Base-by-base conservation (phyloP, 805 yeast species). In the Brettanomyces sp. region DNA sequence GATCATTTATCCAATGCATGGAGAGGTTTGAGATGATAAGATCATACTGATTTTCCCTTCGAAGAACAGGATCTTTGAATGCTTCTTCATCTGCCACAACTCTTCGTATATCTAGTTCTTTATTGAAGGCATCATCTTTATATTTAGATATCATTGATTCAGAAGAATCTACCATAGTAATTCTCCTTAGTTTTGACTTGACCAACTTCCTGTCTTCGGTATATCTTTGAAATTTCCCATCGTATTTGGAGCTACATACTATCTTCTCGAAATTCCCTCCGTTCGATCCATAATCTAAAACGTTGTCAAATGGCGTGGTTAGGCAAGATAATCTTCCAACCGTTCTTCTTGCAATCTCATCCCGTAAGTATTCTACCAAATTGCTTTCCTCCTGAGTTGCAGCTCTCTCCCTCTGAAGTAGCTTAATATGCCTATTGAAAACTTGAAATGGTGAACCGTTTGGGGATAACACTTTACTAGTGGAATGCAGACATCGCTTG, bases 1-100 rank as follows among this genome's bases (percentile, higher is more conserved):
- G 70, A 54, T 87, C 90, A 56, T 87, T 87, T 48, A 85, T 79
- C 95, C 95, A 87, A 61, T 87, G 95, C 58, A 87, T 58, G 22
- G 85, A 74, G 52, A 85, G 61, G 58, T 84, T 85, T 2, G 89
- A 80, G 3, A 87, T 60, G 2, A 86, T 84, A 3, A 88, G 84
- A 59, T 85, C 90, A 56, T 73, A 83, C 44, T 54, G 50, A 44
- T 62, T 56, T 18, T 69, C 63, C 44, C 69, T 64, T 7, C 44
- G 56, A 28, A 80, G 62, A 12, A 60, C 57, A 3, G 67, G 68
- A 49, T 73, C 73, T 47, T 66, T 65, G 55, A 79, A 72, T 4
- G 60, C 46, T 58, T 86, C 95, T 56, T 87, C 95, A 58, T 87
- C 93, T 3, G 74, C 76, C 5, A 73, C 77, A 0, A 74, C 51